Evolutionary conservation across 1,284 basidiomycete species (phyloP), one percentile per base, ranked within the genome.

Genomic region (Polyporus tsugae): DNA sequence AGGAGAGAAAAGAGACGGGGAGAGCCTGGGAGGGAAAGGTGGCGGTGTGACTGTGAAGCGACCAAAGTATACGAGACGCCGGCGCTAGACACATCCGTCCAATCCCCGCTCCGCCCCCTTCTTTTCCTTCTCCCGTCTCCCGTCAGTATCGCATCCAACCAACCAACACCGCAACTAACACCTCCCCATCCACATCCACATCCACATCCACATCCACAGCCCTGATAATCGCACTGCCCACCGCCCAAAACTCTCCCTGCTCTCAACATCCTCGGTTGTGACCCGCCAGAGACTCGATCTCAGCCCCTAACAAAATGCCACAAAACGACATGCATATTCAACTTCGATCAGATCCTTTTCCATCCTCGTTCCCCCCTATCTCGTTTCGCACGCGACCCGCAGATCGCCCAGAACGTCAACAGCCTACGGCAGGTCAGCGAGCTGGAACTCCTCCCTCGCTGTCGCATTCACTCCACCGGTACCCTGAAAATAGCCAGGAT

Each of bases 41-140:
- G 57, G 33, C 35, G 57, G 52, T 49, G 19, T n/a, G 53, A n/a
- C n/a, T n/a, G n/a, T n/a, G n/a, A n/a, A n/a, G n/a, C n/a, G 38
- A 52, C 15, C 52, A 55, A 55, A 38, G 46, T 72, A 72, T 72
- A 72, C 66, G 46, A 49, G 36, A 38, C 39, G 25, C 61, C 49
- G 66, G 71, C 71, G 71, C 63, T 59, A 52, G 46, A 46, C 55
- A 63, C 29, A 36, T 35, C 55, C 36, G 55, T 36, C 55, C 55
- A 38, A 36, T 36, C 55, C 10, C 55, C 35, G 35, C 33, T n/a
- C 55, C 36, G 55, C 35, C 35, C 15, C n/a, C 55, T 11, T 36
- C 55, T 11, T 11, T 15, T 17, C 29, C 29, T 33, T 55, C 52
- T 33, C 9, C 33, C 55, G 33, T 58, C 36, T 4, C 33, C 46